phyloP scores from a whole-genome alignment of 768 basidiomycete species.

The Russula emetica region DNA sequence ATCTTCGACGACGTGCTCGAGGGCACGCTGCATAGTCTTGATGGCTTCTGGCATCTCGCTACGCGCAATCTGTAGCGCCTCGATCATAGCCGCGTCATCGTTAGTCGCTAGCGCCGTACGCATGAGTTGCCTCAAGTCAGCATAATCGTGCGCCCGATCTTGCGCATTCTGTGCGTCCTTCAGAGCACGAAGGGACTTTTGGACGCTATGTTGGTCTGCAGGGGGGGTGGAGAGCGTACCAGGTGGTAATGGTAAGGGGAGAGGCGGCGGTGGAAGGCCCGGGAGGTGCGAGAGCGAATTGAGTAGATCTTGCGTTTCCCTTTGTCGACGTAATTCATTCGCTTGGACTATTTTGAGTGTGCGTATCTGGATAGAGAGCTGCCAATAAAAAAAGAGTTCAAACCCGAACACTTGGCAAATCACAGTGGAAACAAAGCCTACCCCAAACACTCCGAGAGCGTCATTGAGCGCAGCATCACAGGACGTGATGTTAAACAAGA shows the following conservation, averaged over 20 bases:
- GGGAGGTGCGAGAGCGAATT: constrained; percentile 32
- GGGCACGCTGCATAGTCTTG: constrained; percentile 68
- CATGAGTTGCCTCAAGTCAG: constrained; percentile 56
- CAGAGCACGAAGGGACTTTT: constrained; percentile 27
- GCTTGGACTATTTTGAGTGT: constrained; percentile 48
- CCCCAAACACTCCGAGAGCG: constrained; percentile 54
- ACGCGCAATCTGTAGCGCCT: constrained; percentile 55
- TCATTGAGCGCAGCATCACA: constrained; percentile 54
- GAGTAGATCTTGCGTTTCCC: constrained; percentile 38
- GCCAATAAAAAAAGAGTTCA: background rate
- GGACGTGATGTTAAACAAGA: constrained; percentile 45
- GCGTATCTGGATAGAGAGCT: constrained; percentile 51
- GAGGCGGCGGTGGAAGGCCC: constrained; percentile 5
- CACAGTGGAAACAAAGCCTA: constrained; percentile 29
- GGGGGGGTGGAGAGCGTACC: constrained; percentile 23
- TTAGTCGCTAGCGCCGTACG: constrained; percentile 51
- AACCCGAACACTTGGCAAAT: background rate
- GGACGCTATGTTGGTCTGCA: constrained; percentile 20
- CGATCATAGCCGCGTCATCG: constrained; percentile 60
- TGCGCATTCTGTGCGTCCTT: constrained; percentile 41
- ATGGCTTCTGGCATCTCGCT: constrained; percentile 78
- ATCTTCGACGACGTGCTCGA: constrained; percentile 45
- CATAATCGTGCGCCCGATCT: constrained; percentile 51
- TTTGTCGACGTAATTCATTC: constrained; percentile 37
- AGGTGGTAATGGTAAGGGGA: constrained; percentile 4